Evolutionary conservation across 2,329 filamentous ascomycete species (phyloP).

Genomic region (Exophiala oligosperma): DNA sequence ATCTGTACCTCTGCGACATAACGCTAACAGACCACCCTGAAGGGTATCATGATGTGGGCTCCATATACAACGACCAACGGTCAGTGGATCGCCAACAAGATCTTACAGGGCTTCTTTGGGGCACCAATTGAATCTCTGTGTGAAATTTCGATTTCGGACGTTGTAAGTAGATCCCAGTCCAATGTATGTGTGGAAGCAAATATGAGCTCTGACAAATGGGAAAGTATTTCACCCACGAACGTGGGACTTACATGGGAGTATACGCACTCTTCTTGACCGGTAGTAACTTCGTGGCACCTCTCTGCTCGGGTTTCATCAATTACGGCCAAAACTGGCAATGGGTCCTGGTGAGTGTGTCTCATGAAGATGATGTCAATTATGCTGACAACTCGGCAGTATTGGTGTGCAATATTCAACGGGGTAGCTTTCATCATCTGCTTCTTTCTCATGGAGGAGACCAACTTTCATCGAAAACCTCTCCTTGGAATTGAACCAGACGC

Average conservation of each 20-base stretch:
- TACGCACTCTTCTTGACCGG: slow-evolving; percentile 23
- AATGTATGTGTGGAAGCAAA: too few species aligned
- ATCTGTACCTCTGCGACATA: too few species aligned
- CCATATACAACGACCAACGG: slow-evolving; percentile 45
- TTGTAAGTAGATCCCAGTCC: slow-evolving; percentile 41
- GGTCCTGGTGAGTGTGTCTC: slow-evolving; percentile 22
- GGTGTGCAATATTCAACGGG: slow-evolving; percentile 18
- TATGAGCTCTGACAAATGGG: too few species aligned
- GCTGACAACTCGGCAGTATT: slow-evolving; percentile 3
- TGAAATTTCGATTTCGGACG: slow-evolving; percentile 48
- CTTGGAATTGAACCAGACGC: slow-evolving; percentile 4
- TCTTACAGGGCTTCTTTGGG: slow-evolving; percentile 49
- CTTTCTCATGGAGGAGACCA: slow-evolving; percentile 25
- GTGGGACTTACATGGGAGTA: slow-evolving; percentile 23
- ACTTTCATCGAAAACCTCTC: slow-evolving; percentile 10
- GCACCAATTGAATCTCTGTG: slow-evolving; percentile 52
- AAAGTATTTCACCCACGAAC: slow-evolving; percentile 35
- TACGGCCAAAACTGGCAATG: slow-evolving; percentile 27
- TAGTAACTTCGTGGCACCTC: slow-evolving; percentile 20
- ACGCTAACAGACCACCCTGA: background rate
- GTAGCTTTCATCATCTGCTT: slow-evolving; percentile 15
- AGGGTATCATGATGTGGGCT: slow-evolving; percentile 45
- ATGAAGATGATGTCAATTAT: background rate
- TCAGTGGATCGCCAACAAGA: slow-evolving; percentile 50
- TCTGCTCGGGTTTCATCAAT: slow-evolving; percentile 25